Conservation (phyloP, 495 filamentous ascomycete genomes). For the Penicillium cataractarum region DNA sequence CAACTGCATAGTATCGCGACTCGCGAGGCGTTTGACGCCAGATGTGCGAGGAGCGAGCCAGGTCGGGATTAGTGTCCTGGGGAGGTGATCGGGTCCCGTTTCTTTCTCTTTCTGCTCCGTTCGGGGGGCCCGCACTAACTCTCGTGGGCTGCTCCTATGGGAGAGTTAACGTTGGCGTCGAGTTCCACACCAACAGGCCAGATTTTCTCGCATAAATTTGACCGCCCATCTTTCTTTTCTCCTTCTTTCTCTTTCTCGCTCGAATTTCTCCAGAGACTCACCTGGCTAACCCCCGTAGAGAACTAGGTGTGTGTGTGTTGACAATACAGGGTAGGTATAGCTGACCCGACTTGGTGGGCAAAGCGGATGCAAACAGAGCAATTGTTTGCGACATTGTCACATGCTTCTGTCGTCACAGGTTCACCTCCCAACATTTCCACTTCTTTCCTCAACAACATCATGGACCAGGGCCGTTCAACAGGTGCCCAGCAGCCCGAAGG, state of each 20-base stretch:
- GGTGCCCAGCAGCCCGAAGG: conserved; percentile 45
- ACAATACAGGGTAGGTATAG: conserved; percentile 8
- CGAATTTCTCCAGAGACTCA: background rate
- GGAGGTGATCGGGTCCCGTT: conserved; percentile 20
- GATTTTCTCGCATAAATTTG: conserved; percentile 21
- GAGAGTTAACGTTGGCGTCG: conserved; percentile 4
- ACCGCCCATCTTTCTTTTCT: background rate
- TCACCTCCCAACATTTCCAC: conserved; percentile 20
- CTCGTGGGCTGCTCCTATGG: conserved; percentile 14
- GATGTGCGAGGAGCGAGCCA: background rate
- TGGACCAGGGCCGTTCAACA: conserved; percentile 51
- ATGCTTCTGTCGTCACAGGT: conserved; percentile 34
- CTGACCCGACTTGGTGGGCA: conserved; percentile 1
- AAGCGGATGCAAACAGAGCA: conserved; percentile 28
- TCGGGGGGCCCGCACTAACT: conserved; percentile 31
- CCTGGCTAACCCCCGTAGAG: background rate
- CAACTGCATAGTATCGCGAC: background rate
- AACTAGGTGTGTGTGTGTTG: background rate
- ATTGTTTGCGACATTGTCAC: conserved; percentile 33
- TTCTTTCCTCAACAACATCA: conserved; percentile 33
- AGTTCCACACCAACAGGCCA: conserved; percentile 25
- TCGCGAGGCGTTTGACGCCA: background rate
- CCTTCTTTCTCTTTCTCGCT: background rate
- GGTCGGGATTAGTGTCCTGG: conserved; percentile 14
- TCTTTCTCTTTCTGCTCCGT: conserved; percentile 37